phyloP scores from a whole-genome alignment of 179 eudicot species.

The Pouteria campechiana region DNA sequence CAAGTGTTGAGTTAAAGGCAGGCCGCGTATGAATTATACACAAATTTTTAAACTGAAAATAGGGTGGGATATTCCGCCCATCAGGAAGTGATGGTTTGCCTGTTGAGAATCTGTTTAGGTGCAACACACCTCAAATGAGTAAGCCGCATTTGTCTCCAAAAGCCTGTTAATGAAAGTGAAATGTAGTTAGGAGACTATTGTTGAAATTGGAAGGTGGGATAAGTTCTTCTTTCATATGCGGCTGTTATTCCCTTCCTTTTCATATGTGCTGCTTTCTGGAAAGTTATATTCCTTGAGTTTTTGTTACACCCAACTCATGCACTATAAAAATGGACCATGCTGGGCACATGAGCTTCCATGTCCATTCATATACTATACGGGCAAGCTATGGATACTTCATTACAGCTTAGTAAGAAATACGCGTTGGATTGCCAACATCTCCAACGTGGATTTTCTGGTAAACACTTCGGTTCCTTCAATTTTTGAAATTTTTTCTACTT shows the following conservation, averaged over 20 bases:
- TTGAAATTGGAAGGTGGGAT: conserved; percentile 3
- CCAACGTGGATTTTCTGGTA: not conserved
- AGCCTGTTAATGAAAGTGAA: conserved; percentile 3
- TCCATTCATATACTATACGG: too few relatives aligned
- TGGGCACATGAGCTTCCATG: too few relatives aligned
- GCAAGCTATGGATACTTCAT: too few relatives aligned
- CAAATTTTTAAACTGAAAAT: not conserved
- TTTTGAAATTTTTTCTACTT: not conserved
- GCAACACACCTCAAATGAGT: not conserved
- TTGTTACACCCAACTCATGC: too few relatives aligned
- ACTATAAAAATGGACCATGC: too few relatives aligned
- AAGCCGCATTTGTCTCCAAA: too few relatives aligned
- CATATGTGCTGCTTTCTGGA: too few relatives aligned
- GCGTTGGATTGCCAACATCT: not conserved
- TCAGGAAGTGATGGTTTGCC: not conserved
- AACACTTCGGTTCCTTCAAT: not conserved
- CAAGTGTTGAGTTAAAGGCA: too few relatives aligned
- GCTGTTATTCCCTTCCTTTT: not conserved
- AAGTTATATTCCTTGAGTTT: too few relatives aligned
- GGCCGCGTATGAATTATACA: too few relatives aligned
- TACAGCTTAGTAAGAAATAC: too few relatives aligned
- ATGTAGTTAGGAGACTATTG: not conserved
- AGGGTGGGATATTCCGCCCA: not conserved
- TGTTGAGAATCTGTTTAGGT: not conserved
- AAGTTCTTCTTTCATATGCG: conserved; percentile 5